A percentile compares a stretch with the other conserved stretches of the same genome.
Evolutionary conservation across 305 asterid genomes (phyloP).

Genomic region (Solanum aculeatissimum): DNA sequence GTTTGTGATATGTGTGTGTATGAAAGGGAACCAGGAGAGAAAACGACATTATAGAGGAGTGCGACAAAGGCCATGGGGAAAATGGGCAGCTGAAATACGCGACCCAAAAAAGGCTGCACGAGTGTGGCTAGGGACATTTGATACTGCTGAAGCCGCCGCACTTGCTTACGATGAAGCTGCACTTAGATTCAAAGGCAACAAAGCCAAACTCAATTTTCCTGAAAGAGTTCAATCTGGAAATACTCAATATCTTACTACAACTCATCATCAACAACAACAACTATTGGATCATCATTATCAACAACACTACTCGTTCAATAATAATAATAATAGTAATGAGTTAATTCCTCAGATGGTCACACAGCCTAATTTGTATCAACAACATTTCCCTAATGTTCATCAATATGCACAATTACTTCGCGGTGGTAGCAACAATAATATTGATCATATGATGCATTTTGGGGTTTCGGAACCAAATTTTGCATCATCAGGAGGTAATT

Average conservation of each 20-base stretch:
- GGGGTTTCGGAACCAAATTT: not conserved
- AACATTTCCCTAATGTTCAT: not conserved
- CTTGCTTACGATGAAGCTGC: conserved; percentile 83
- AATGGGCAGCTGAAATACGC: conserved; percentile 90
- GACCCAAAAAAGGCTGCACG: conserved; percentile 84
- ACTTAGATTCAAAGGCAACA: conserved; percentile 73
- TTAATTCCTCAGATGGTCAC: not conserved
- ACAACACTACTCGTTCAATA: not conserved
- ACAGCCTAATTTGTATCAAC: not conserved
- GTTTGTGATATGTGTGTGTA: not conserved
- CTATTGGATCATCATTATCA: not conserved
- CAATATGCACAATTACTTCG: not conserved
- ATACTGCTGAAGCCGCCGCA: conserved; percentile 78
- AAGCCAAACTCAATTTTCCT: conserved; percentile 84
- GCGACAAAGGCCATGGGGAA: conserved; percentile 84
- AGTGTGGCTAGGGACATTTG: conserved; percentile 87
- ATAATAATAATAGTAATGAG: not conserved
- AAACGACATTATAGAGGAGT: conserved; percentile 82
- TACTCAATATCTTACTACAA: conserved; percentile 17
- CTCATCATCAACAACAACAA: not conserved
- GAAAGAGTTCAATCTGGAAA: conserved; percentile 50
- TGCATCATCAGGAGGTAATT: not conserved
- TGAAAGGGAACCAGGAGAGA: conserved; percentile 20
- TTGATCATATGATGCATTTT: not conserved
- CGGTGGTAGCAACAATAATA: not conserved